Evolutionary conservation across 2,329 filamentous ascomycete genomes (phyloP), one percentile per base, ranked within the genome.

Genomic region (Colletotrichum eleusines): DNA sequence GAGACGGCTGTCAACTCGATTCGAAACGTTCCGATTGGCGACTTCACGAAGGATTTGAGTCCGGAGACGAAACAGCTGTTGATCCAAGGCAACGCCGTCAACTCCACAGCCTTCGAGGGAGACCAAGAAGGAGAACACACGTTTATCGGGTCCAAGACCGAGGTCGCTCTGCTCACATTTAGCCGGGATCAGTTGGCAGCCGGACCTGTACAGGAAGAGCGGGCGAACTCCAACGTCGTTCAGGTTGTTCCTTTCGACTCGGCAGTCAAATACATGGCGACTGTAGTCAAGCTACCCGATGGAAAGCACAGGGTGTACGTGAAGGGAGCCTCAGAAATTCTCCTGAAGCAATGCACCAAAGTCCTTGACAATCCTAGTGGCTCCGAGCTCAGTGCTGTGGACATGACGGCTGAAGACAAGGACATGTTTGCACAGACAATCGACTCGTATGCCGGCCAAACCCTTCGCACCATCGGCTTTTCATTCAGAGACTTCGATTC

Each of bases 61-160:
- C 40, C 77, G 0, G 69, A 75, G 8, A 68, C 73, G 5, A 75
- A 78, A 11, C 80, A 79, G 58, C 76, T 80, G 3, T 80, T 92
- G 69, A 84, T 87, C 57, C 86, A 92, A 66, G 92, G 90, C 4
- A 90, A 92, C 71, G 85, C 87, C 14, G 81, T 92, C 74, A 93
- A 92, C 76, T 92, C 91, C 0, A 91, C 90, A 0, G 90, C 91
- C 1, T 93, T 93, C 73, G 89, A 92, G 76, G 86, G 87, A 7
- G 88, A 91, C 53, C 85, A 88, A 53, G 85, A 90, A 51, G 90
- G 90, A 40, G 83, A 85, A 70, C 74, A 66, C 26, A 80, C 86
- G 0, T 94, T 93, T 74, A 86, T 94, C 72, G 92, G 92, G 38
- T 94, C 92, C 6, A 94, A 94, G 80, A 94, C 92, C 0, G 92